Evolutionary conservation across 805 yeast genomes (phyloP).

Genomic region (Ogataea paradorogensis): DNA sequence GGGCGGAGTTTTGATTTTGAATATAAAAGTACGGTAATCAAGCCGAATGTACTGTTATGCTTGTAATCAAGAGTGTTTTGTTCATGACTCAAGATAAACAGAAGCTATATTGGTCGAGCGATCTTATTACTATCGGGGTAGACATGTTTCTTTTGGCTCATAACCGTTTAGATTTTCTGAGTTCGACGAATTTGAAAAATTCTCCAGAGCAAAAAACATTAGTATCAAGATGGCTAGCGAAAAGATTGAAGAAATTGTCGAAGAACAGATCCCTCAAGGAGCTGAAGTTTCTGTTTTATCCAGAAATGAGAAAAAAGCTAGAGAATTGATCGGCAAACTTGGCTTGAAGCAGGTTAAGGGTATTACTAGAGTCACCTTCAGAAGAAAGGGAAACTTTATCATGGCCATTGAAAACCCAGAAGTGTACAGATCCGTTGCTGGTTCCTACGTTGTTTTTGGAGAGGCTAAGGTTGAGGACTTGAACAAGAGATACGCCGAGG

Average conservation of each 20-base stretch:
- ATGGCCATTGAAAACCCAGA: slow-evolving; percentile 92
- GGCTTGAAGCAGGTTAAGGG: slow-evolving; percentile 89
- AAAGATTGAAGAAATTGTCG: slow-evolving; percentile 34
- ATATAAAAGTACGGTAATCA: too few relatives aligned
- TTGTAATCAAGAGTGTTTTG: too few relatives aligned
- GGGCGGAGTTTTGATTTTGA: too few relatives aligned
- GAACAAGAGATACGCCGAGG: slow-evolving; percentile 80
- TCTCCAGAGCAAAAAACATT: slow-evolving; percentile 5
- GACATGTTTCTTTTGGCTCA: slow-evolving; percentile 2
- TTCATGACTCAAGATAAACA: too few relatives aligned
- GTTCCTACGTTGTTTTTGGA: slow-evolving; percentile 95
- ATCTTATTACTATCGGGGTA: too few relatives aligned
- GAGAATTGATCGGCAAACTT: slow-evolving; percentile 82
- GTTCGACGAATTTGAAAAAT: slow-evolving; percentile 11
- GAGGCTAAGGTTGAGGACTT: slow-evolving; percentile 96
- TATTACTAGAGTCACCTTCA: slow-evolving; percentile 92
- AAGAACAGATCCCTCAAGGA: slow-evolving; percentile 67
- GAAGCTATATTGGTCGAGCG: background rate
- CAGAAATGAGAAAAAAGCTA: slow-evolving; percentile 94
- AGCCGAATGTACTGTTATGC: too few relatives aligned
- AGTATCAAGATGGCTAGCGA: slow-evolving; percentile 17
- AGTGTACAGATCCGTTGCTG: slow-evolving; percentile 89
- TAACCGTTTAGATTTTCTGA: slow-evolving; percentile 9
- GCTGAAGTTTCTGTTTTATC: slow-evolving; percentile 77
- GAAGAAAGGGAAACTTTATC: slow-evolving; percentile 86